Evolutionary conservation across 1,139 yeast genomes (phyloP), one percentile per base, ranked within the genome.

Genomic region (Candida smagusa): DNA sequence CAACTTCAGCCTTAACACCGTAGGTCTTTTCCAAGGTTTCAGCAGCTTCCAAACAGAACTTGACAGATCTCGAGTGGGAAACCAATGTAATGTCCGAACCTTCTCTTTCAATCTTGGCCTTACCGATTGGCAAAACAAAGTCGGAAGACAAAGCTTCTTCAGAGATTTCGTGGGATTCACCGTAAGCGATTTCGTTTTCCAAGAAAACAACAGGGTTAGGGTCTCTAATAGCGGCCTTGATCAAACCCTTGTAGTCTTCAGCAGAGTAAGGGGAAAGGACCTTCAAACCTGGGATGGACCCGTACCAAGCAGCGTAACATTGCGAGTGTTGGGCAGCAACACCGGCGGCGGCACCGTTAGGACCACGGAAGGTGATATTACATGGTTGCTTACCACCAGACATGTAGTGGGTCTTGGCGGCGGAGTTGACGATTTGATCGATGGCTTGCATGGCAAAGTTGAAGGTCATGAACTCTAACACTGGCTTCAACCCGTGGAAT

Each of bases 271-370:
- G 99, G 39, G 96, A 87, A 36, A 92, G 70, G 34, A 92, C 99
- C 76, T 94, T 92, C 63, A 92, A 77, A 63, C 98, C 99, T 42
- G 99, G 99, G 53, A 94, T 89, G 40, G 95, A 75, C 51, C 97
- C 97, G 71, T 94, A 92, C 98, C 98, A 92, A 38, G 96, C 89
- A 41, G 97, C 79, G 66, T 81, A 92, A 70, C 89, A 95, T 72
- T 92, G 99, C 30, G 98, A 92, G 72, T 92, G 99, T 70, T 92
- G 99, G 43, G 99, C 99, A 54, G 81, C 99, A 54, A 92, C 98
- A 78, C 98, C 97, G 35, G 97, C 97, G 53, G 98, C 97, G 36
- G 98, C 96, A 68, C 98, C 99, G 68, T 94, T 94, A 47, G 98
- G 97, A 58, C 98, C 98, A 71, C 98, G 84, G 78, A 94, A 94